Conservation (phyloP, 352 stramenopile species). For the Aphanomyces euteiches region DNA sequence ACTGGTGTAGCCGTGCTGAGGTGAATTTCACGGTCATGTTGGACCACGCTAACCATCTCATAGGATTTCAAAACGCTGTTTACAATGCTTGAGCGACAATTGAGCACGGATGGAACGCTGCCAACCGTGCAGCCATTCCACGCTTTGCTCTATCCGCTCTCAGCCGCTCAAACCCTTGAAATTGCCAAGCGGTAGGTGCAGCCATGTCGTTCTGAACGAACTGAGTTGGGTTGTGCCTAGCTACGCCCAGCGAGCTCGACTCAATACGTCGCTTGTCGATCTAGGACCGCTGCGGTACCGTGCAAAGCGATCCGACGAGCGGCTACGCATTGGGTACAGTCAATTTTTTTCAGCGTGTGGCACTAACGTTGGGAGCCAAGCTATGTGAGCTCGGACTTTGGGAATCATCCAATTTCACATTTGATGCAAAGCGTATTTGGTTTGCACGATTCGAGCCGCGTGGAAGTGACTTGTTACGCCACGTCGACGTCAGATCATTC, state of each 20-base stretch:
- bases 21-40: not conserved
- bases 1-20: slow-evolving; percentile 80
- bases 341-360: not conserved
- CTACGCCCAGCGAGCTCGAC: slow-evolving; percentile 75
- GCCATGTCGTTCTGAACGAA: no score
- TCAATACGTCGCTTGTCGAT: slow-evolving; percentile 85
- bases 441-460: slow-evolving; percentile 79
- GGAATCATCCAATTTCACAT: slow-evolving; percentile 89
- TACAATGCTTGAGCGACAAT: slow-evolving; percentile 58
- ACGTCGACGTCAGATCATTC: slow-evolving; percentile 75
- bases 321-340: slow-evolving; percentile 64
- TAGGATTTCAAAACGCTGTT: slow-evolving; percentile 69
- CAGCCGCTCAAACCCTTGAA: slow-evolving; percentile 67
- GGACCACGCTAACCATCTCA: not conserved
- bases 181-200: slow-evolving; percentile 58
- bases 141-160: slow-evolving; percentile 87
- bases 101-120: slow-evolving; percentile 53
- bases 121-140: slow-evolving; percentile 92
- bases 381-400: slow-evolving; percentile 89
- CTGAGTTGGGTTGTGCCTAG: not conserved
- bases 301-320: slow-evolving; percentile 59
- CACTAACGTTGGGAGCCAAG: not conserved
- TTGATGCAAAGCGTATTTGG: slow-evolving; percentile 90
- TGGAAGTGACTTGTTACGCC: slow-evolving; percentile 90
- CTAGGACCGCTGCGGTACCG: slow-evolving; percentile 65